Percentiles rank a stretch among this genome's conserved stretches.
These are phyloP conservation scores for Debaryomyces udenii DNA, from an alignment of 1,139 yeast species.

Conservation along the genomic window DNA sequence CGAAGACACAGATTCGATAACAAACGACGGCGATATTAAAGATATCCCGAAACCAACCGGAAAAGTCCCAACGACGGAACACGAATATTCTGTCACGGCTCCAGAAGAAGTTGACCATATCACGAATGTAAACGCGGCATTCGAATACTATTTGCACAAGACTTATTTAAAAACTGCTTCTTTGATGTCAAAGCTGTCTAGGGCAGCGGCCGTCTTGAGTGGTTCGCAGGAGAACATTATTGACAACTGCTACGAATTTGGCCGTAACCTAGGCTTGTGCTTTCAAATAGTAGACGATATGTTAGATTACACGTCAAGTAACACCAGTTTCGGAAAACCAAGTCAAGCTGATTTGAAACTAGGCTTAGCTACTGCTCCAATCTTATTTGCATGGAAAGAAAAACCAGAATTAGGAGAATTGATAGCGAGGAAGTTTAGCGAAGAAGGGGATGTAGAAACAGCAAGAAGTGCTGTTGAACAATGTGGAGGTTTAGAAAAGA, in stretches of 20 bases:
- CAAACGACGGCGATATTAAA: constrained; percentile 54
- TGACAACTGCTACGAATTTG: constrained; percentile 87
- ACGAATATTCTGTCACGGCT: constrained; percentile 57
- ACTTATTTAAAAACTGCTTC: constrained; percentile 95
- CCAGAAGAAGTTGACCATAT: constrained; percentile 56
- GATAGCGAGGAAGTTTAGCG: constrained; percentile 78
- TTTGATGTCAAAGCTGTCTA: constrained; percentile 89
- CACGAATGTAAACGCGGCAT: constrained; percentile 80
- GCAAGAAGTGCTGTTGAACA: constrained; percentile 75
- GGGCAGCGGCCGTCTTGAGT: constrained; percentile 91
- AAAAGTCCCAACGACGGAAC: constrained; percentile 59
- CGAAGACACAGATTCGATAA: constrained; percentile 47
- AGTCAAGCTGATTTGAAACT: constrained; percentile 92
- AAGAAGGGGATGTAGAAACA: constrained; percentile 79
- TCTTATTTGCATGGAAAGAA: constrained; percentile 89
- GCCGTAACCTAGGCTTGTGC: constrained; percentile 90
- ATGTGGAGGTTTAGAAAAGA: constrained; percentile 75
- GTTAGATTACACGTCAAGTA: constrained; percentile 89
- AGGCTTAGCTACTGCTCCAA: constrained; percentile 97
- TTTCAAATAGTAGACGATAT: constrained; percentile 96
- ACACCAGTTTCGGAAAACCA: constrained; percentile 86
- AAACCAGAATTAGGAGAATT: constrained; percentile 82
- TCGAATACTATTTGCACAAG: constrained; percentile 92
- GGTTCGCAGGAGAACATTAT: constrained; percentile 76
- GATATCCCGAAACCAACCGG: constrained; percentile 64